phyloP scores from a whole-genome alignment of 192 early-diverging fungal genomes.

The Polychytrium aggregatum region DNA sequence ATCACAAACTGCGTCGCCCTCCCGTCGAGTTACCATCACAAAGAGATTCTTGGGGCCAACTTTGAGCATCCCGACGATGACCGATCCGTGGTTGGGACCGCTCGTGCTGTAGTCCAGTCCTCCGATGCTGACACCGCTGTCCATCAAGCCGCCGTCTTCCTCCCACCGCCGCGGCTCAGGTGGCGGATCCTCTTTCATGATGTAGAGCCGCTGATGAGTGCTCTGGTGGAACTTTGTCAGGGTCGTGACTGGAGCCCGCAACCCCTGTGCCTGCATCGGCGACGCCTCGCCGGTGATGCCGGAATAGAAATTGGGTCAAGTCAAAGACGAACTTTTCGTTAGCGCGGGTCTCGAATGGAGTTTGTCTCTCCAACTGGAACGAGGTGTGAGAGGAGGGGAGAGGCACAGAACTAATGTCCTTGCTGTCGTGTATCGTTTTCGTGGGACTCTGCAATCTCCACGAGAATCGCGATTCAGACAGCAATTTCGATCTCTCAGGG shows the following conservation, averaged over 20 bases:
- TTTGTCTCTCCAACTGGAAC: background rate
- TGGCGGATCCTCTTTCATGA: slow-evolving; percentile 19
- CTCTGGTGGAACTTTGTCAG: slow-evolving; percentile 17
- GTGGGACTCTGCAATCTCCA: no score
- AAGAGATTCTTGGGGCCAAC: slow-evolving; percentile 34
- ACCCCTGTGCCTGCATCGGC: slow-evolving; percentile 32
- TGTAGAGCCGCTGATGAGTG: slow-evolving; percentile 26
- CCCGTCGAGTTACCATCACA: slow-evolving; percentile 12
- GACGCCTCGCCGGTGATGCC: no score
- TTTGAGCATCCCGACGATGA: slow-evolving; percentile 34
- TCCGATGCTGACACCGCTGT: no score
- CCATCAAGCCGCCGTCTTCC: no score
- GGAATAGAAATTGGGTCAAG: background rate
- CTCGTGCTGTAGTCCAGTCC: no score
- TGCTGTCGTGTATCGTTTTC: no score
- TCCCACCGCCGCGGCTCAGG: no score
- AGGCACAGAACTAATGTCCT: no score
- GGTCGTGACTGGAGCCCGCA: slow-evolving; percentile 27
- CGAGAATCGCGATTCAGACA: no score
- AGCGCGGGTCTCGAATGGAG: background rate
- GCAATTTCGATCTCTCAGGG: no score
- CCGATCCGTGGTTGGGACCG: no score
- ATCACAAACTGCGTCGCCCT: no score
- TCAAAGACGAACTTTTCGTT: background rate
- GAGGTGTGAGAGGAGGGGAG: background rate